Evolutionary conservation across 805 yeast genomes (phyloP).

Genomic region (Wickerhamiella alocasiicola): DNA sequence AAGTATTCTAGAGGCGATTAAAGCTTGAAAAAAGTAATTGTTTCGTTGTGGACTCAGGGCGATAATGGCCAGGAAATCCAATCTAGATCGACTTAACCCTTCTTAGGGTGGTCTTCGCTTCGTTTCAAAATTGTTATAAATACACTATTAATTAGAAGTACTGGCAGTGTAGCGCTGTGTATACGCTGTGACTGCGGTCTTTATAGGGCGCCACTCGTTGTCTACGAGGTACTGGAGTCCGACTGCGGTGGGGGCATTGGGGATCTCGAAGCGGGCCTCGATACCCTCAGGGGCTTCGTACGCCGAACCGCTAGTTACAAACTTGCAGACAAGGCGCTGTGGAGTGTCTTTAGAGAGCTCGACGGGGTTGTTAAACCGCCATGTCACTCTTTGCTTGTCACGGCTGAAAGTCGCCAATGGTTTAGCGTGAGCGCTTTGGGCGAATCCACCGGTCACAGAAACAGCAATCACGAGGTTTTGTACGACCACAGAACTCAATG

Average conservation of each 20-base stretch:
- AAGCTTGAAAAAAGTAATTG: not conserved
- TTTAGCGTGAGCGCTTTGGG: constrained; percentile 67
- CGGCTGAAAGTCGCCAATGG: constrained; percentile 87
- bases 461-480: constrained; percentile 53
- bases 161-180: constrained; percentile 7
- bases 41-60: too few relatives aligned
- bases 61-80: too few relatives aligned
- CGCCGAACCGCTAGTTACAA: constrained; percentile 60
- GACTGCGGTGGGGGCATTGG: constrained; percentile 11
- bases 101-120: too few relatives aligned
- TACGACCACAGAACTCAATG: constrained; percentile 33
- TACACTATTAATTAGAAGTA: not conserved
- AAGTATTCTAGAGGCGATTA: too few relatives aligned
- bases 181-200: constrained; percentile 11
- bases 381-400: constrained; percentile 74
- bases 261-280: constrained; percentile 34
- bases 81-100: too few relatives aligned
- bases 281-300: constrained; percentile 66
- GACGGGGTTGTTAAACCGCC: constrained; percentile 47
- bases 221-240: constrained; percentile 3
- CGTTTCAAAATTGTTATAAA: not conserved
- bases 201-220: constrained; percentile 19
- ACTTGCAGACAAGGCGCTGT: constrained; percentile 72
- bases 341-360: constrained; percentile 34
- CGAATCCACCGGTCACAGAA: constrained; percentile 44